Evolutionary conservation across 139 green algal species (phyloP).

Genomic region (Asterochloris erici): DNA sequence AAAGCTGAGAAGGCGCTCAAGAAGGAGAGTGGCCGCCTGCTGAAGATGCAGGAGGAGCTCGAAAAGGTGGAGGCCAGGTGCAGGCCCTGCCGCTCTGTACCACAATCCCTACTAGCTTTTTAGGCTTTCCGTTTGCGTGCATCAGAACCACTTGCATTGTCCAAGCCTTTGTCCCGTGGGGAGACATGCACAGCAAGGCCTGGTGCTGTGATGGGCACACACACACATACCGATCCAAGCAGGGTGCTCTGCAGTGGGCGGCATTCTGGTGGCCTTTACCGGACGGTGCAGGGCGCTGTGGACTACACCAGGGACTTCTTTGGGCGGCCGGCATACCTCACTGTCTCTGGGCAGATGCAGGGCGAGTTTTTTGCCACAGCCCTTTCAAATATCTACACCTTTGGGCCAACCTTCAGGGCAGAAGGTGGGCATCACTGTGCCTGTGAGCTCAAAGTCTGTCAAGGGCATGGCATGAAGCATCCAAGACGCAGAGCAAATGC

Average conservation of each 20-base stretch:
- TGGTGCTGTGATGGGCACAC: too few relatives aligned
- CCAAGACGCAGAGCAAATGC: too few relatives aligned
- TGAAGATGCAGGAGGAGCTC: conserved; percentile 6
- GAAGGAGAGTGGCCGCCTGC: conserved; percentile 5
- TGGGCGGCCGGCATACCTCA: conserved; percentile 83
- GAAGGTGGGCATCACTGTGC: neutral
- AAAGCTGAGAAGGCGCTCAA: conserved; percentile 79
- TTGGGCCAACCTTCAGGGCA: conserved; percentile 48
- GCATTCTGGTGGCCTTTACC: conserved; percentile 40
- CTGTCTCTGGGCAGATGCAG: conserved; percentile 56
- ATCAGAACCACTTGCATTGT: too few relatives aligned
- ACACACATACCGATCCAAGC: too few relatives aligned
- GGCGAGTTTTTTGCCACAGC: conserved; percentile 88
- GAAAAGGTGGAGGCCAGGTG: conserved; percentile 22
- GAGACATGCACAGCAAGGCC: too few relatives aligned
- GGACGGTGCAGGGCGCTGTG: conserved; percentile 43
- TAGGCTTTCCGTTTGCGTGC: too few relatives aligned
- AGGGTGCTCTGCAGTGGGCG: conserved; percentile 21
- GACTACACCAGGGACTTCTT: conserved; percentile 98
- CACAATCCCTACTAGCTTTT: too few relatives aligned
- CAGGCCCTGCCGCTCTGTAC: neutral
- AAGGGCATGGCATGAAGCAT: neutral
- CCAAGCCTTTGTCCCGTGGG: too few relatives aligned
- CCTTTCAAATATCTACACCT: conserved; percentile 91
- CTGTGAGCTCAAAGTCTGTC: neutral